phyloP scores from a whole-genome alignment of 2,329 filamentous ascomycete genomes.

The Cercospora janseana region DNA sequence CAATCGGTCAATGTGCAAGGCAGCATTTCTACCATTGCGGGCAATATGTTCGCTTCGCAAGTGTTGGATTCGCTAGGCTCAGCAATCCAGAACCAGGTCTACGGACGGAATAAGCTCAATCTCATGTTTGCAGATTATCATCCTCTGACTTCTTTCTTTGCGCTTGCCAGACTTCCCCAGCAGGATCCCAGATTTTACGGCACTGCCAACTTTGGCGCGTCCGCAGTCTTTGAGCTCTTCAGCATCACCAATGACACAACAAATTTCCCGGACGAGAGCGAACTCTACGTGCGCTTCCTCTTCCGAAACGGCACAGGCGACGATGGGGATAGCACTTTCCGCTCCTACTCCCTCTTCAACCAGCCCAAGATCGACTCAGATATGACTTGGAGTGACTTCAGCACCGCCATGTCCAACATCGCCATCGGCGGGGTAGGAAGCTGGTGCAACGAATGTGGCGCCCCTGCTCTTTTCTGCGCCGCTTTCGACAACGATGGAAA shows the following conservation, averaged over 20 bases:
- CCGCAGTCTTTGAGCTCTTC: slow-evolving; percentile 55
- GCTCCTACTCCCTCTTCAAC: slow-evolving; percentile 53
- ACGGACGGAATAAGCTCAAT: slow-evolving; percentile 35
- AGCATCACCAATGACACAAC: slow-evolving; percentile 38
- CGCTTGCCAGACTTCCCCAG: slow-evolving; percentile 44
- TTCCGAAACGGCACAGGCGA: slow-evolving; percentile 56
- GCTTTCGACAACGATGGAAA: slow-evolving; percentile 43
- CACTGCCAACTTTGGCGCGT: slow-evolving; percentile 50
- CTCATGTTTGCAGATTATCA: slow-evolving; percentile 51
- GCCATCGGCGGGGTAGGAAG: slow-evolving; percentile 45
- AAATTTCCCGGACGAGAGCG: slow-evolving; percentile 37
- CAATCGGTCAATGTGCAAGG: slow-evolving; percentile 23
- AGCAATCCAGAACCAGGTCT: slow-evolving; percentile 33
- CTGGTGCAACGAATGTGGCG: slow-evolving; percentile 55
- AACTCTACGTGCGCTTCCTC: slow-evolving; percentile 57
- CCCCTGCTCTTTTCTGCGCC: slow-evolving; percentile 44
- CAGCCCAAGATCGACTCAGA: slow-evolving; percentile 45
- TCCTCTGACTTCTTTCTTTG: slow-evolving; percentile 53
- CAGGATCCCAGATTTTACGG: slow-evolving; percentile 48
- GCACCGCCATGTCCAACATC: slow-evolving; percentile 45
- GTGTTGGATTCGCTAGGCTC: slow-evolving; percentile 37
- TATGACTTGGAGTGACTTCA: slow-evolving; percentile 54
- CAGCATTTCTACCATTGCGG: slow-evolving; percentile 41
- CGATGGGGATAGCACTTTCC: slow-evolving; percentile 30
- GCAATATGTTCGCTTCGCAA: slow-evolving; percentile 38